Evolutionary conservation across 2,329 filamentous ascomycete genomes (phyloP).

Genomic region (Chaetothyriales sp.): DNA sequence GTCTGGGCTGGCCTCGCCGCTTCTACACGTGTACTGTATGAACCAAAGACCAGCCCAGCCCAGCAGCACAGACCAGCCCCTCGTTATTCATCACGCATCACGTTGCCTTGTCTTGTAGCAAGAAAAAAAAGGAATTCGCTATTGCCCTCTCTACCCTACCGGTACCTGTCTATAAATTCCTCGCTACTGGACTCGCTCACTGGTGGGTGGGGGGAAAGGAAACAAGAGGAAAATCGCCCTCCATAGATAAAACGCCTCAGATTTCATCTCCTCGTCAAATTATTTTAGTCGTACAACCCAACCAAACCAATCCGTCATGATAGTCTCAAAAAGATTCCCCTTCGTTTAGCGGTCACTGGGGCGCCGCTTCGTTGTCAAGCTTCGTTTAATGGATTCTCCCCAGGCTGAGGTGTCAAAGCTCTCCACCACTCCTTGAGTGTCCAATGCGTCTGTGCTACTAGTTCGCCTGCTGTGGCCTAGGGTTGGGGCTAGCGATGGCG

Average conservation of each 20-base stretch:
- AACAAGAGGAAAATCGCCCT: too few relatives aligned
- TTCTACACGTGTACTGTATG: too few relatives aligned
- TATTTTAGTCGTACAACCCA: background rate
- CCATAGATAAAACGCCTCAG: background rate
- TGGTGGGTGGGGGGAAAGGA: background rate
- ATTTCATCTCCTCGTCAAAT: background rate
- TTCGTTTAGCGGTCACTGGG: background rate
- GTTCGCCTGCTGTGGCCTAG: slow-evolving; percentile 40
- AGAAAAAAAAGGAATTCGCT: background rate
- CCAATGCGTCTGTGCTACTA: slow-evolving; percentile 46
- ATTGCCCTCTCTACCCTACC: background rate
- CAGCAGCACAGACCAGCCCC: too few relatives aligned
- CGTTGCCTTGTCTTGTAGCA: too few relatives aligned
- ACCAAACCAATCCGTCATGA: too few relatives aligned
- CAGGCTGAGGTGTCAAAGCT: slow-evolving; percentile 80
- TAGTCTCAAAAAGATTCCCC: background rate
- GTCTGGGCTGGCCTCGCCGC: too few relatives aligned
- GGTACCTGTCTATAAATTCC: background rate
- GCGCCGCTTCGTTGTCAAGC: slow-evolving; percentile 52
- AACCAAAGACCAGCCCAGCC: too few relatives aligned
- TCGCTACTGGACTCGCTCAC: background rate
- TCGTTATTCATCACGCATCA: too few relatives aligned
- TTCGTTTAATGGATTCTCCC: slow-evolving; percentile 82
- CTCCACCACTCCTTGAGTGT: slow-evolving; percentile 59
- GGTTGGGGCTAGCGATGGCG: slow-evolving; percentile 20